Conservation (phyloP, 176 grass and related monocot species). For the Echinochloa phyllopogon region DNA sequence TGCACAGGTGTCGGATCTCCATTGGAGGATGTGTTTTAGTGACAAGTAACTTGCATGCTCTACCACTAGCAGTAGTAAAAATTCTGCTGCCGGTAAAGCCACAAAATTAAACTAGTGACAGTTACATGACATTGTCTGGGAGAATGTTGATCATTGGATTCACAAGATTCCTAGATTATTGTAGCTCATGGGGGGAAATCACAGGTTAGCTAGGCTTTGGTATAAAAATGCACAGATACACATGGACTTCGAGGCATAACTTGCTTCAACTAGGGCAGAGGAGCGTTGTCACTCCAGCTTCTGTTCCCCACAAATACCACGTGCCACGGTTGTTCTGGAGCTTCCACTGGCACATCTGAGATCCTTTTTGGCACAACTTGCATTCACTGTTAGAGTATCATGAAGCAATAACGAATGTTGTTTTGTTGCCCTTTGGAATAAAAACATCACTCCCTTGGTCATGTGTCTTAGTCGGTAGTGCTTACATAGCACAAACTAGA, state of each 20-base stretch:
- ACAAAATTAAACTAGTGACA: not conserved
- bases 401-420: conserved; percentile 28
- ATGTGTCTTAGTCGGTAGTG: conserved; percentile 30
- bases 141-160: conserved; percentile 10
- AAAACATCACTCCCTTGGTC: conserved; percentile 25
- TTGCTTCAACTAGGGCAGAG: not conserved
- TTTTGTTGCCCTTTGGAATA: conserved; percentile 33
- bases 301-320: conserved; percentile 19
- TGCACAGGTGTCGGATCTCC: not conserved
- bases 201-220: conserved; percentile 17
- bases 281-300: conserved; percentile 12
- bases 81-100: not conserved
- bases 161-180: not conserved
- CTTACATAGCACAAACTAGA: conserved; percentile 28
- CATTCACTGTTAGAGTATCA: conserved; percentile 26
- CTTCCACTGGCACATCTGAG: conserved; percentile 10
- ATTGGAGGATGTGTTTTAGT: conserved; percentile 26
- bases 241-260: conserved; percentile 12
- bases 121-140: not conserved
- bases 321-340: conserved; percentile 29
- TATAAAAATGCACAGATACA: conserved; percentile 23
- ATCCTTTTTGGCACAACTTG: conserved; percentile 32
- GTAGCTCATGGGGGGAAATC: conserved; percentile 2
- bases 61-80: conserved; percentile 2
- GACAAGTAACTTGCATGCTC: not conserved